A percentile compares a stretch with the other conserved stretches of the same genome.
These are phyloP conservation scores for Cantharellus anzutake DNA, from an alignment of 768 basidiomycete species.

Conservation along the genomic window DNA sequence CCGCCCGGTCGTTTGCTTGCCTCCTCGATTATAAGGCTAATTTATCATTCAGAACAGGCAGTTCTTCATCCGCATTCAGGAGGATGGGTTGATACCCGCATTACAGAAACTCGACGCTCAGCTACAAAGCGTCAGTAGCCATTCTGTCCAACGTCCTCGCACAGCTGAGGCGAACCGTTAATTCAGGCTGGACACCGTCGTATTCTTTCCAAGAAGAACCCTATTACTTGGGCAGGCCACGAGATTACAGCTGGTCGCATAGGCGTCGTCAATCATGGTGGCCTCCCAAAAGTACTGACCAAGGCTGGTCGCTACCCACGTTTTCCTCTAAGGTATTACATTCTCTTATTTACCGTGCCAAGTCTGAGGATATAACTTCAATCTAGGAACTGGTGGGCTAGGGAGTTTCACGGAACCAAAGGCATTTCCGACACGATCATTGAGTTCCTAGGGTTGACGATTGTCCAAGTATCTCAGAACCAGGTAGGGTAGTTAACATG, in stretches of 20 bases:
- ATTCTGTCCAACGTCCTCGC: background rate
- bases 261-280: slow-evolving; percentile 24
- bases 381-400: slow-evolving; percentile 56
- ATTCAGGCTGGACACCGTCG: slow-evolving; percentile 50
- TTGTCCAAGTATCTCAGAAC: slow-evolving; percentile 81
- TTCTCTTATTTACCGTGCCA: slow-evolving; percentile 1
- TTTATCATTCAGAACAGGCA: no score
- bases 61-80: slow-evolving; percentile 52
- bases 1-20: no score
- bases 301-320: slow-evolving; percentile 61
- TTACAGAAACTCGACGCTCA: slow-evolving; percentile 49
- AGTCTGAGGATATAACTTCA: background rate
- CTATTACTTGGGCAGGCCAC: slow-evolving; percentile 62
- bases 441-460: slow-evolving; percentile 57
- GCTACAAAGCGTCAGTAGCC: slow-evolving; percentile 27
- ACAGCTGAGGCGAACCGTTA: slow-evolving; percentile 18
- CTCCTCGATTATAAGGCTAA: no score
- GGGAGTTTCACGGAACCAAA: slow-evolving; percentile 46
- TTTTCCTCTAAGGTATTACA: slow-evolving; percentile 33
- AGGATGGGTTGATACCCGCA: slow-evolving; percentile 47
- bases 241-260: background rate
- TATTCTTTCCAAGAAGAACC: slow-evolving; percentile 51
- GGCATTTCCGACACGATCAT: slow-evolving; percentile 69
- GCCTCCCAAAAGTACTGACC: slow-evolving; percentile 55
- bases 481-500: slow-evolving; percentile 21